Conservation (phyloP, 768 basidiomycete species). For the Agaricus subrufescens region DNA sequence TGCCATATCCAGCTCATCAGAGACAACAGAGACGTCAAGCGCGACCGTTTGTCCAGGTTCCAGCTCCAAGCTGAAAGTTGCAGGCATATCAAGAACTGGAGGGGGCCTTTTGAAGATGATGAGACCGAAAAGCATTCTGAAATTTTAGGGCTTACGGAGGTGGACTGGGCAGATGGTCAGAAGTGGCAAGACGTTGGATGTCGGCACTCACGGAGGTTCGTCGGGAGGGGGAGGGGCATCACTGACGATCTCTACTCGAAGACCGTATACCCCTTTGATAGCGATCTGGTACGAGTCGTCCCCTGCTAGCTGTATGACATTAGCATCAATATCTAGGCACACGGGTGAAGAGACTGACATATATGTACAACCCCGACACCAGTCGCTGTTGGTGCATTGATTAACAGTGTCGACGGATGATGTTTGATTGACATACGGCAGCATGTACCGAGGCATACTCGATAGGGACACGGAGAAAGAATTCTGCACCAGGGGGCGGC, state of each 20-base stretch:
- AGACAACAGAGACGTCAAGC: constrained; percentile 73
- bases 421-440: constrained; percentile 47
- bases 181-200: constrained; percentile 17
- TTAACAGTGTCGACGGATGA: constrained; percentile 6
- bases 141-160: constrained; percentile 35
- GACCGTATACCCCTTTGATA: constrained; percentile 74
- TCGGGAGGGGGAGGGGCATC: constrained; percentile 84
- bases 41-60: constrained; percentile 74
- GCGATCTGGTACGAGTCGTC: constrained; percentile 90
- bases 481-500: constrained; percentile 74
- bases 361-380: constrained; percentile 80
- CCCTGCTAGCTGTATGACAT: constrained; percentile 57
- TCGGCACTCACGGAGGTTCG: constrained; percentile 67
- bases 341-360: constrained; percentile 41
- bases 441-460: constrained; percentile 84
- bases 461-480: constrained; percentile 78
- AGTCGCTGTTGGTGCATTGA: constrained; percentile 48
- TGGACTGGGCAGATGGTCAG: constrained; percentile 27
- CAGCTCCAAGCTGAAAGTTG: constrained; percentile 78
- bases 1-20: constrained; percentile 87
- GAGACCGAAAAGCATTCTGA: background rate
- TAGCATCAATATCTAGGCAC: constrained; percentile 5
- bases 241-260: constrained; percentile 81
- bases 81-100: constrained; percentile 84
- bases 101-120: constrained; percentile 36